Percentiles rank a stretch among this genome's conserved stretches.
Evolutionary conservation across 148 eudicot genomes (phyloP).

Genomic region (Selenicereus undatus): DNA sequence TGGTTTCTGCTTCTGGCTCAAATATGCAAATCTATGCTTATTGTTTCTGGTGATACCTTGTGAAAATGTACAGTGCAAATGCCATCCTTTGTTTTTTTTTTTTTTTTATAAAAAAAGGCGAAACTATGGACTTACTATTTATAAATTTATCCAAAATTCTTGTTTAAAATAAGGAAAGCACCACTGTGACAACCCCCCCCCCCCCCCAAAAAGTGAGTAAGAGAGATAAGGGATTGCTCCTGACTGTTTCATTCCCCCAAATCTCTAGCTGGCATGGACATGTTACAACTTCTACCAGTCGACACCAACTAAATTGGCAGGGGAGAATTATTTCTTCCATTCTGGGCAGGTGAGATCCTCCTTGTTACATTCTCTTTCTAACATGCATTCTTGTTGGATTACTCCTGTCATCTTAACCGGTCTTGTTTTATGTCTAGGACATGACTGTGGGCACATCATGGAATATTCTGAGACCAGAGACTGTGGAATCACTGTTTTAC

Average conservation of each 20-base stretch:
- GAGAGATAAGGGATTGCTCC: neutral
- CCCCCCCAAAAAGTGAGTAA: too few species aligned
- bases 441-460: slow-evolving; percentile 96
- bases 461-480: slow-evolving; percentile 98
- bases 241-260: slow-evolving; percentile 9
- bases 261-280: slow-evolving; percentile 87
- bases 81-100: neutral
- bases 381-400: neutral
- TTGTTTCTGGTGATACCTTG: neutral
- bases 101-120: neutral
- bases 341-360: slow-evolving; percentile 58
- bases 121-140: neutral
- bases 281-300: slow-evolving; percentile 98
- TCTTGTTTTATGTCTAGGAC: slow-evolving; percentile 48
- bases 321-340: slow-evolving; percentile 89
- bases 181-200: too few species aligned
- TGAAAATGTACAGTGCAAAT: too few species aligned
- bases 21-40: neutral
- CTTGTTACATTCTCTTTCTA: neutral
- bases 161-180: too few species aligned
- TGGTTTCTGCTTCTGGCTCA: neutral
- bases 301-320: slow-evolving; percentile 95
- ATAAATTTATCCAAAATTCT: neutral
- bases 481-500: slow-evolving; percentile 95
- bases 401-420: neutral